Evolutionary conservation across 176 grass and related monocot genomes (phyloP).

Genomic region (Alopecurus myosuroides): DNA sequence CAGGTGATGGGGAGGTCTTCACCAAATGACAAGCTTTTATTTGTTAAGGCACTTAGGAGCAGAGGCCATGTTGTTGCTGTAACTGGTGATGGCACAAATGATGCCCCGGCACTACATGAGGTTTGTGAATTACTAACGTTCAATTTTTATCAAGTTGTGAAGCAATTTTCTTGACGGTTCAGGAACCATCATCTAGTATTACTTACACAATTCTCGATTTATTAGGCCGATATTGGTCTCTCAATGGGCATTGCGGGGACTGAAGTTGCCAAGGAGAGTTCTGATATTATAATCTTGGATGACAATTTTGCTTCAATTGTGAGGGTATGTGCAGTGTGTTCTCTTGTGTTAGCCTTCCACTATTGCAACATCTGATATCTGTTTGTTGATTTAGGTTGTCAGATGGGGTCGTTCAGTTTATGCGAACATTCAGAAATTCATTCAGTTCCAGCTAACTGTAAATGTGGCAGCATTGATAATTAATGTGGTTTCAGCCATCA

Average conservation of each 20-base stretch:
- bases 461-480: slow-evolving; percentile 88
- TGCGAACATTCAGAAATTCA: slow-evolving; percentile 95
- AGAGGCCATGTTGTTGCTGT: slow-evolving; percentile 87
- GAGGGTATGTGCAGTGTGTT: slow-evolving; percentile 37
- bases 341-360: background rate
- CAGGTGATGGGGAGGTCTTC: slow-evolving; percentile 97
- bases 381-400: slow-evolving; percentile 61
- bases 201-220: slow-evolving; percentile 33
- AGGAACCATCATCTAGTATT: background rate
- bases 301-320: slow-evolving; percentile 97
- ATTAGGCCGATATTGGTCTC: slow-evolving; percentile 94
- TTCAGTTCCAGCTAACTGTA: slow-evolving; percentile 98
- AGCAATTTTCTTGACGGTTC: background rate
- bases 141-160: background rate
- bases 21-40: slow-evolving; percentile 89
- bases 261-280: slow-evolving; percentile 99
- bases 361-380: slow-evolving; percentile 27
- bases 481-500: slow-evolving; percentile 82
- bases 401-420: slow-evolving; percentile 96
- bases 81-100: slow-evolving; percentile 96
- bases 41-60: slow-evolving; percentile 74
- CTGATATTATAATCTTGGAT: slow-evolving; percentile 98
- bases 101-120: slow-evolving; percentile 93
- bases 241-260: slow-evolving; percentile 98
- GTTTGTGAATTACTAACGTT: slow-evolving; percentile 26